Evolutionary conservation across 257 asterid genomes (phyloP), one percentile per base, ranked within the genome.

Genomic region (Apocynum venetum): DNA sequence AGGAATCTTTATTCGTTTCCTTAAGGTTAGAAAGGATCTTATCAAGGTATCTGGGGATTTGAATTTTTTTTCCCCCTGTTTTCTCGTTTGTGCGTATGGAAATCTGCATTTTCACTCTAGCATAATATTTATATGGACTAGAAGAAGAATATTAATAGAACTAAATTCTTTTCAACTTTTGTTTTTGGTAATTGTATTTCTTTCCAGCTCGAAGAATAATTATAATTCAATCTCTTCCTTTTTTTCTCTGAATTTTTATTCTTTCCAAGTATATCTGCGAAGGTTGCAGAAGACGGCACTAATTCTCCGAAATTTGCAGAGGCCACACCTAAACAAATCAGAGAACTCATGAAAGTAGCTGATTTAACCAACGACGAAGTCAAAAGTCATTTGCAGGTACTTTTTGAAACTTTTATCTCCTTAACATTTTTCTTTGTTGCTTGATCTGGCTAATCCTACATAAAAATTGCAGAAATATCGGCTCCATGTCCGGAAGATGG

Each of bases 391-490:
- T 80, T 86, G 53, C 88, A 86, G 87, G 86, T 86, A 48, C 53
- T 40, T 25, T 55, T 57, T 4, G 2, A 1, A 6, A 9, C 8
- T 44, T 7, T 8, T 4, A 4, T 55, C 7, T 55, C 20, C 3
- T 55, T 0, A 20, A 8, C 40, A 0, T 13, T 51, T 19, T n/a
- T 43, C 4, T 2, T 25, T 36, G 7, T 6, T 12, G 35, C 48
- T n/a, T 15, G 41, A 15, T 49, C n/a, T 59, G 8, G 46, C 41
- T n/a, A 17, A n/a, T 64, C 56, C 41, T 73, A 38, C 19, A 0
- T 2, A 6, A 35, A 25, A 68, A 19, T 74, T 71, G 59, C 84
- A 91, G 97, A 92, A 92, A 80, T 90, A 84, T 72, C 89, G 97
- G 77, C 86, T 92, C 41, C 89, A 88, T 67, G 75, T 90, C 19